Conservation (phyloP, 208 protist species). For the Zelonia costaricensis region DNA sequence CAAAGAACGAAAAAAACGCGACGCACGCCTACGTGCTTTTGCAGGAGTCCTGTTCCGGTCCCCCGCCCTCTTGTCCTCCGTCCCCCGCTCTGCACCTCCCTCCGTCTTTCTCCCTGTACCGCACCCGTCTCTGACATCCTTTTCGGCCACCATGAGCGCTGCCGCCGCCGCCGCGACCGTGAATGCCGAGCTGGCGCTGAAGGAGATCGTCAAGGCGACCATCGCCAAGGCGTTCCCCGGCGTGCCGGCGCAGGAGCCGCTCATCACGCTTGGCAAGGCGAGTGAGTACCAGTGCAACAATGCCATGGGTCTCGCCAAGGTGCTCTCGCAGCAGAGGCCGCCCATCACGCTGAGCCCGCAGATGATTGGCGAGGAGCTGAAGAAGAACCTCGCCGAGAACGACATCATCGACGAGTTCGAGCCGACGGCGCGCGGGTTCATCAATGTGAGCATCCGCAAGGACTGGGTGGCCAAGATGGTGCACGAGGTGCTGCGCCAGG, state of each 20-base stretch:
- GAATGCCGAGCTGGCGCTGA: slow-evolving; percentile 85
- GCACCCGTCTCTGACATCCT: slow-evolving; percentile 5
- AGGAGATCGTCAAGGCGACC: slow-evolving; percentile 69
- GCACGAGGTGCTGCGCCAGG: slow-evolving; percentile 48
- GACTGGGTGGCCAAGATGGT: slow-evolving; percentile 68
- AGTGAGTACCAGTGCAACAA: slow-evolving; percentile 97
- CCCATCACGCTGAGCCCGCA: slow-evolving; percentile 86
- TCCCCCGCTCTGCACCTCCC: background rate
- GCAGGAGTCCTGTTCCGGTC: background rate
- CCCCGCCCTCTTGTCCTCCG: background rate
- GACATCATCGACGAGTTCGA: slow-evolving; percentile 85
- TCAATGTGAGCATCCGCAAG: slow-evolving; percentile 86
- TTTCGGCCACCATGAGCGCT: slow-evolving; percentile 20
- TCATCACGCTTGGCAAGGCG: slow-evolving; percentile 82
- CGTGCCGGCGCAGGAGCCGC: slow-evolving; percentile 52
- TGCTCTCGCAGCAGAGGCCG: slow-evolving; percentile 74
- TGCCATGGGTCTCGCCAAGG: slow-evolving; percentile 91
- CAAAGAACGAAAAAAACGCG: too few relatives aligned
- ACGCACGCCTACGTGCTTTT: too few relatives aligned
- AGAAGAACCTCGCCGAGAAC: slow-evolving; percentile 76
- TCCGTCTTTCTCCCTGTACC: background rate
- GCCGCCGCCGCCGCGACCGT: slow-evolving; percentile 21
- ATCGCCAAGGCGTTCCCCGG: slow-evolving; percentile 86
- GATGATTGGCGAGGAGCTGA: slow-evolving; percentile 83
- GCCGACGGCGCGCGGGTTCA: slow-evolving; percentile 92